A percentile compares a stretch with the other conserved stretches of the same genome.
Conservation (phyloP, 108 stramenopile genomes). For the Fragilariopsis cylindrus region DNA sequence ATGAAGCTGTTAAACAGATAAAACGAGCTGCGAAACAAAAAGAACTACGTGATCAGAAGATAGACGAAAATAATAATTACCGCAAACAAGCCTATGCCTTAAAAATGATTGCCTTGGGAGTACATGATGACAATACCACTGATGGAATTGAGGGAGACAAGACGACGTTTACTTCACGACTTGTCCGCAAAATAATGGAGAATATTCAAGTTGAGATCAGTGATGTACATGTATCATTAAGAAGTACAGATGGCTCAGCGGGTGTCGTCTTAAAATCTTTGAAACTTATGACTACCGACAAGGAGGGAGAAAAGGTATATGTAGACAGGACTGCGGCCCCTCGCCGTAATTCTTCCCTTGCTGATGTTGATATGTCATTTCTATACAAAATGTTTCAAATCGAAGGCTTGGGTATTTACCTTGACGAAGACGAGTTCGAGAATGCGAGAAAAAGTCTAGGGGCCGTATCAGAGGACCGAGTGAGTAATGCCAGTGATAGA, state of each 20-base stretch:
- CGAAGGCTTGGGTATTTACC: conserved; percentile 70
- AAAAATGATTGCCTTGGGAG: conserved; percentile 42
- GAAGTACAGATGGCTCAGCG: conserved; percentile 49
- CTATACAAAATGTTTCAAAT: conserved; percentile 71
- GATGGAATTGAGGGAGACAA: conserved; percentile 25
- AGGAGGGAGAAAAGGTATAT: conserved; percentile 61
- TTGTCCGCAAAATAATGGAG: conserved; percentile 80
- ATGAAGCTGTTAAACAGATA: not conserved
- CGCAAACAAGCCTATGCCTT: conserved; percentile 57
- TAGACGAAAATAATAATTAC: conserved; percentile 47
- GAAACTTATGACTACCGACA: conserved; percentile 70
- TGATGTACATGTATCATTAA: conserved; percentile 66
- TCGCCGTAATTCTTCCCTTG: conserved; percentile 9
- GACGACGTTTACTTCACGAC: conserved; percentile 54
- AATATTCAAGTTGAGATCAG: conserved; percentile 83
- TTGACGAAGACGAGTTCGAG: conserved; percentile 45
- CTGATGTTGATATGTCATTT: conserved; percentile 46
- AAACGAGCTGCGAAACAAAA: conserved; percentile 1
- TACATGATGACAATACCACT: conserved; percentile 25
- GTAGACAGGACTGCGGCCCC: conserved; percentile 59
- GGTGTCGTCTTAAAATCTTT: conserved; percentile 69
- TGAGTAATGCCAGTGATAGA: not conserved
- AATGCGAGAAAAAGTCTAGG: conserved; percentile 4
- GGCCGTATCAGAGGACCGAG: conserved; percentile 12
- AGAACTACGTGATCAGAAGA: conserved; percentile 42